Evolutionary conservation across 495 filamentous ascomycete species (phyloP).

Genomic region (Sabuloglossum arenarium): DNA sequence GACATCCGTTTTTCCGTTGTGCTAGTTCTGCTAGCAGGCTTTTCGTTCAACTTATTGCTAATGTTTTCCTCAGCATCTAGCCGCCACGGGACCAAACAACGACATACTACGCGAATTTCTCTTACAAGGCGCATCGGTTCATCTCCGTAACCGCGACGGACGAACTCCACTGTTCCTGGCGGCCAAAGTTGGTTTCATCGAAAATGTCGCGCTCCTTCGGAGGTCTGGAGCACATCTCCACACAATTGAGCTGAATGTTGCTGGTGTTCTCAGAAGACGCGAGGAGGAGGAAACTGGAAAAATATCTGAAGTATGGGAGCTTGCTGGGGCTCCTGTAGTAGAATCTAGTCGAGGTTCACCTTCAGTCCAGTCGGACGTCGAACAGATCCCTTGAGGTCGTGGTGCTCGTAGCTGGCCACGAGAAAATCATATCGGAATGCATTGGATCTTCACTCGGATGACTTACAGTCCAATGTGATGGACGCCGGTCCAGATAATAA

Average conservation of each 20-base stretch:
- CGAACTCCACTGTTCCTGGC: constrained; percentile 71
- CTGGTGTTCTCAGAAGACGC: neutral
- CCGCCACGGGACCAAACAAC: constrained; percentile 34
- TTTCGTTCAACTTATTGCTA: constrained; percentile 2
- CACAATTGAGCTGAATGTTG: constrained; percentile 27
- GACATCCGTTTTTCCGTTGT: constrained; percentile 1
- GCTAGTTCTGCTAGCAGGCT: neutral
- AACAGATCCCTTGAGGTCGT: neutral
- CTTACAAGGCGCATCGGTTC: constrained; percentile 61
- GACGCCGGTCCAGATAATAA: neutral
- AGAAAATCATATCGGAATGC: neutral
- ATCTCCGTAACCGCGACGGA: constrained; percentile 58
- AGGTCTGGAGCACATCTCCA: constrained; percentile 55
- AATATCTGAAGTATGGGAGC: neutral
- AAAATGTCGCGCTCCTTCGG: constrained; percentile 42
- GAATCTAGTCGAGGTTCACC: neutral
- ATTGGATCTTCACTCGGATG: neutral
- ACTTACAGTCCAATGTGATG: neutral
- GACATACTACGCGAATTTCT: constrained; percentile 54
- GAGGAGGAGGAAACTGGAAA: neutral
- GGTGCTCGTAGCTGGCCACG: neutral
- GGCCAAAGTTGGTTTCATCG: constrained; percentile 35
- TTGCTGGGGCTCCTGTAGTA: neutral
- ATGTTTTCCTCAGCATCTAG: constrained; percentile 32
- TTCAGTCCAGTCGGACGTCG: neutral